Evolutionary conservation across 163 green algal species (phyloP).

Genomic region (Scenedesmus sp.): DNA sequence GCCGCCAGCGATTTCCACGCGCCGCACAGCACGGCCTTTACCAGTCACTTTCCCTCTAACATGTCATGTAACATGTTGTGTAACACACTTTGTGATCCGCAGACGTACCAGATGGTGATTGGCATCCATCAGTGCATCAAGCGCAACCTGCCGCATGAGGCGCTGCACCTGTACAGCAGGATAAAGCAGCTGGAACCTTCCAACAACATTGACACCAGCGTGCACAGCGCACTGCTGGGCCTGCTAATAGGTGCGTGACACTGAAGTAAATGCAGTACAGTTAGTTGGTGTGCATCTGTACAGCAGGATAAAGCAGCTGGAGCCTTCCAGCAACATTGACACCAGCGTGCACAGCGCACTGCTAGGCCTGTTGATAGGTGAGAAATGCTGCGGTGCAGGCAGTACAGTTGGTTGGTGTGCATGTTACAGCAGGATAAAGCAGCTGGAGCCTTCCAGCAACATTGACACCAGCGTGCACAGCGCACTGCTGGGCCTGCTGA

Average conservation of each 20-base stretch:
- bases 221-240: not conserved
- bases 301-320: too few relatives aligned
- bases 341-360: not conserved
- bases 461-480: not conserved
- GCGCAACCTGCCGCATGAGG: conserved; percentile 36
- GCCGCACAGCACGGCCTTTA: too few relatives aligned
- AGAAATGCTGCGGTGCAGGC: not conserved
- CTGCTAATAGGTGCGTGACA: not conserved
- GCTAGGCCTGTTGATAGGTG: not conserved
- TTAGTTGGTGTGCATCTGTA: not conserved
- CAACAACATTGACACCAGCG: not conserved
- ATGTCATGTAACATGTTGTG: not conserved
- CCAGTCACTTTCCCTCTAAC: not conserved
- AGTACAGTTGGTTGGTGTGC: not conserved
- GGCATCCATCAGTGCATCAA: conserved; percentile 42
- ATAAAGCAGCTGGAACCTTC: conserved; percentile 7
- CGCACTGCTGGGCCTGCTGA: not conserved
- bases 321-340: not conserved
- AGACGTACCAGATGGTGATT: not conserved
- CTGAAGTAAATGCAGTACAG: too few relatives aligned
- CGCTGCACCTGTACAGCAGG: conserved; percentile 32
- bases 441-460: not conserved
- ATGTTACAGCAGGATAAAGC: not conserved
- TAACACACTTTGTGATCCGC: not conserved
- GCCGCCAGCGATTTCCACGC: too few relatives aligned